These are phyloP conservation scores for Bruguiera sexangula DNA, from an alignment of 345 rosid genomes.

Conservation along the genomic window DNA sequence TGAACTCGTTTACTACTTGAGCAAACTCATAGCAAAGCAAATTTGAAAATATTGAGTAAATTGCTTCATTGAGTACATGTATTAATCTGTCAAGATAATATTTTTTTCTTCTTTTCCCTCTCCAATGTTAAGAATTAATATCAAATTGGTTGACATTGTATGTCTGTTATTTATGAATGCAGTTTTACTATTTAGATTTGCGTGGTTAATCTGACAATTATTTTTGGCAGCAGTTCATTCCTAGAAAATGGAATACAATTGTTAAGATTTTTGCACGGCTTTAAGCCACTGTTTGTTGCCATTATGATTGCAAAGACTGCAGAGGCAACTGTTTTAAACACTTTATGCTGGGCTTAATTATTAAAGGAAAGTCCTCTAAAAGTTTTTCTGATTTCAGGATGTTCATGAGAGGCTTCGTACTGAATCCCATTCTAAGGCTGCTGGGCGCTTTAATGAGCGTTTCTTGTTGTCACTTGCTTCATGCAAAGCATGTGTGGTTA, in stretches of 20 bases:
- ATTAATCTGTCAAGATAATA: too few relatives aligned
- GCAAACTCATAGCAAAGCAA: background rate
- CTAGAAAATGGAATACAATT: background rate
- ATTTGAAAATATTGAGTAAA: background rate
- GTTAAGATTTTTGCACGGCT: background rate
- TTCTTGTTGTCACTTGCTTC: conserved; percentile 84
- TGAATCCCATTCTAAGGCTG: conserved; percentile 84
- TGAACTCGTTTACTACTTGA: background rate
- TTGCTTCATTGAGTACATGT: too few relatives aligned
- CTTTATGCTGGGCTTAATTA: background rate
- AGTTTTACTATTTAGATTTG: background rate
- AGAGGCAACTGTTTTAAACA: background rate
- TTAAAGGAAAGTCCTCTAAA: background rate
- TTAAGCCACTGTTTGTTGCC: too few relatives aligned
- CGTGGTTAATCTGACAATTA: background rate
- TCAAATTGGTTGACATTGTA: background rate
- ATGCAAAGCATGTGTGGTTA: conserved; percentile 82
- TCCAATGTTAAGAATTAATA: too few relatives aligned
- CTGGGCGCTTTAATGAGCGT: conserved; percentile 89
- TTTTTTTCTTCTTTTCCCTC: too few relatives aligned
- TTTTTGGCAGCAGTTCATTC: background rate
- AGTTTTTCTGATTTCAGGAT: conserved; percentile 55
- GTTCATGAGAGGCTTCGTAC: conserved; percentile 96
- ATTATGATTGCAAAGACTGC: background rate
- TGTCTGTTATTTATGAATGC: background rate